A percentile compares a stretch with the other conserved stretches of the same genome.
These are phyloP conservation scores for Aspergillus sp. DNA, from an alignment of 2,329 filamentous ascomycete species.

Conservation along the genomic window DNA sequence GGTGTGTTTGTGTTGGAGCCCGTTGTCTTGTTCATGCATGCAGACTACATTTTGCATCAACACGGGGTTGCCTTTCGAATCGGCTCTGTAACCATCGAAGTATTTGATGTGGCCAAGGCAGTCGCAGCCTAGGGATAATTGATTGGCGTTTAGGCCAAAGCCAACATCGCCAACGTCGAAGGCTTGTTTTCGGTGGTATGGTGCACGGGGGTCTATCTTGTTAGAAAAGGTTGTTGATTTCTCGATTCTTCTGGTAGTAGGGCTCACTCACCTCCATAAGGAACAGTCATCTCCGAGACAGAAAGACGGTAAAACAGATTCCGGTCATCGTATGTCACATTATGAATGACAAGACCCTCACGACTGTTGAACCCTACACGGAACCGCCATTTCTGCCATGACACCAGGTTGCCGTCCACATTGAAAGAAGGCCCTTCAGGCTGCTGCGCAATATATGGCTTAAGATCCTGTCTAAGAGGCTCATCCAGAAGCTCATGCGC, in stretches of 20 bases:
- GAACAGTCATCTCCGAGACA: conserved; percentile 59
- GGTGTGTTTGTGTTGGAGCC: conserved; percentile 65
- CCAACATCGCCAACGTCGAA: conserved; percentile 64
- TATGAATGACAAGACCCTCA: conserved; percentile 62
- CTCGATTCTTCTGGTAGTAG: background rate
- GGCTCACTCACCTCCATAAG: conserved; percentile 30
- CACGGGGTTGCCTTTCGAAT: conserved; percentile 53
- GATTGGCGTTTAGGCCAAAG: conserved; percentile 62
- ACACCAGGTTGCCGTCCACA: conserved; percentile 50
- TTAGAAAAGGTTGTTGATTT: background rate
- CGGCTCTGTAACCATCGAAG: conserved; percentile 51
- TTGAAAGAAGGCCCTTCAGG: conserved; percentile 59
- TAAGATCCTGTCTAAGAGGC: conserved; percentile 54
- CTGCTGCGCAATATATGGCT: conserved; percentile 58
- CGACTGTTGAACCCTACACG: conserved; percentile 56
- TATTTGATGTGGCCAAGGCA: conserved; percentile 66
- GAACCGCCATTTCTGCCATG: conserved; percentile 63
- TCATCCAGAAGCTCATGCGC: conserved; percentile 60
- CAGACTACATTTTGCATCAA: conserved; percentile 62
- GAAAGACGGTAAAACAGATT: conserved; percentile 61
- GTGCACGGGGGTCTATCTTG: conserved; percentile 57
- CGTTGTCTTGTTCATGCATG: conserved; percentile 64
- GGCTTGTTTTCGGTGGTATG: conserved; percentile 63
- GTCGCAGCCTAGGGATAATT: conserved; percentile 63
- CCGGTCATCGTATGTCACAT: conserved; percentile 58